Evolutionary conservation across 2,329 filamentous ascomycete species (phyloP), one percentile per base, ranked within the genome.

Genomic region (Stemphylium beticola): DNA sequence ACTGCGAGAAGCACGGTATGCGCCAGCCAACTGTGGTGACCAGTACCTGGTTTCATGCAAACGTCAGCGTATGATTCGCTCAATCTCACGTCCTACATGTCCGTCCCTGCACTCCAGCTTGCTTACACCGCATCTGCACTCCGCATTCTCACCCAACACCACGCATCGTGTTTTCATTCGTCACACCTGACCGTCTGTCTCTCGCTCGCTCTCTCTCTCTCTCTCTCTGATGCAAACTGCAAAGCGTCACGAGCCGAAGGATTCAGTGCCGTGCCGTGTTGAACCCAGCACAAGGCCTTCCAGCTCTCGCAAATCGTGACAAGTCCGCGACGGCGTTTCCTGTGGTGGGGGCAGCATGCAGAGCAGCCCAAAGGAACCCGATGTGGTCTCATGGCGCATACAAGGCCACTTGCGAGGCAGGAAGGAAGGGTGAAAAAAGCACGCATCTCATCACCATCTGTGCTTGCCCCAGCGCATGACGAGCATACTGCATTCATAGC

Each of bases 121-220:
- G 48, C 53, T 58, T 58, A 45, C 50, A 52, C 53, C 18, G 47
- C 53, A 49, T 54, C 44, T 58, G 58, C 60, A 58, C 58, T 55
- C 55, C 50, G 53, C 55, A 61, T 41, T 55, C 22, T 44, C 44
- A 41, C 48, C 32, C 39, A 52, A 26, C 46, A 58, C 56, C 42
- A 57, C 56, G 49, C 49, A 52, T 50, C 49, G 17, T 49, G 14
- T n/a, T 49, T 38, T 45, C 17, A 53, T 48, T 53, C 34, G 43
- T 14, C 17, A 10, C 22, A 37, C 14, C 18, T 47, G 22, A 33
- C 32, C 39, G 14, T 4, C 22, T 22, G 14, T 4, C 22, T 22
- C 4, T 29, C 41, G 18, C 3, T 33, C 18, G n/a, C 34, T 12
- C 20, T 39, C 34, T 20, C 41, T 43, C 40, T n/a, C 29, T 15